Evolutionary conservation across 768 basidiomycete species (phyloP), one percentile per base, ranked within the genome.

Genomic region (Suillus subalutaceus): DNA sequence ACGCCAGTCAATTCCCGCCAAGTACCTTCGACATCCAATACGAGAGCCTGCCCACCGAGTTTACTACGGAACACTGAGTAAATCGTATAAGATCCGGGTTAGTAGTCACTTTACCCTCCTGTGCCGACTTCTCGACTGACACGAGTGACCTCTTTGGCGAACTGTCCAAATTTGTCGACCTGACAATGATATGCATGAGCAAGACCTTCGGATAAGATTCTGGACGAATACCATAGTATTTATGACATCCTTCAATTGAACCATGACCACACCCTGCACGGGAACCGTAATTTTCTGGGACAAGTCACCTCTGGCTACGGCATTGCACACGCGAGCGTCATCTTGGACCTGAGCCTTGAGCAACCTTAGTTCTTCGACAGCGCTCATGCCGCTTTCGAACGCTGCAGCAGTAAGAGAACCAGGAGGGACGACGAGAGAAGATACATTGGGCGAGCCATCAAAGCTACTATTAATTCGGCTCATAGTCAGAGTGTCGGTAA

Each of bases 91-190:
- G 63, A 80, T 78, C 77, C 56, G 80, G 79, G 40, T 72, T 48
- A 73, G 75, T 60, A 50, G 23, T 53, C 7, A 75, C 78, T 48
- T 43, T 63, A 88, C 87, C 87, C 88, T 83, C 91, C 90, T 64
- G 90, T 92, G 23, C 91, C 91, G 75, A 97, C 95, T 75, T 93
- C 91, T 75, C 90, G 89, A 70, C 85, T 86, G 65, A 93, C 91
- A 66, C 94, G 86, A 66, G 94, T 95, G 44, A 96, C 94, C 76
- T 96, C 94, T 74, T 90, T 90, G 43, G 96, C 95, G 77, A 98
- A 97, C 72, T 92, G 90, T 65, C 91, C 88, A 37, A 98, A 82
- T 71, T 86, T 84, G 74, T 89, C 88, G 68, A 88, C 88, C 88
- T 85, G 69, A 12, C 3, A 43, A 58, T 16, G 23, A 26, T 62